A percentile compares a stretch with the other conserved stretches of the same genome.
Evolutionary conservation across 1,284 basidiomycete species (phyloP).

Genomic region (Sanghuangporus sanghuang): DNA sequence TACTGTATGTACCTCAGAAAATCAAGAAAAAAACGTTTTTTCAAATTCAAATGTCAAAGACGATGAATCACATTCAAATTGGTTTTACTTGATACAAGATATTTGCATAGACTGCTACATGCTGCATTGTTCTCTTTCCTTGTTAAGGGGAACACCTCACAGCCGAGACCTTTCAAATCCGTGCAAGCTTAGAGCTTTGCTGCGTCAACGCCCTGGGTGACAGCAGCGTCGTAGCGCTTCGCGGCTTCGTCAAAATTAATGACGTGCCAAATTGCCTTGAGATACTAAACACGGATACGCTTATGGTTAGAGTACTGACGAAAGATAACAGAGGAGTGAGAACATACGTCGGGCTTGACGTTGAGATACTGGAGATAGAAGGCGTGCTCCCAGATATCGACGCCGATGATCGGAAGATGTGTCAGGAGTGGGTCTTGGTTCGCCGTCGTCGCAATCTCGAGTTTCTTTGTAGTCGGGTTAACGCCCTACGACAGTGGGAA

Average conservation of each 20-base stretch:
- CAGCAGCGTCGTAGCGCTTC: slow-evolving; percentile 53
- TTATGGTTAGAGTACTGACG: not conserved
- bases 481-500: slow-evolving; percentile 42
- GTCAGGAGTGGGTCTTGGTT: slow-evolving; percentile 88
- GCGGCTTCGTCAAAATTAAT: slow-evolving; percentile 82
- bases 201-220: slow-evolving; percentile 10
- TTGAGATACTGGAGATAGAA: slow-evolving; percentile 79
- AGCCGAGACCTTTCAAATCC: not conserved
- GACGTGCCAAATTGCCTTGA: slow-evolving; percentile 77
- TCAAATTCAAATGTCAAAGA: not conserved
- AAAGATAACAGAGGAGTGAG: not conserved
- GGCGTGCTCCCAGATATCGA: slow-evolving; percentile 86
- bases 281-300: slow-evolving; percentile 43
- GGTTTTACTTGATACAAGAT: not conserved
- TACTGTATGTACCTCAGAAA: not conserved
- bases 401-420: slow-evolving; percentile 77
- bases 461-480: slow-evolving; percentile 55
- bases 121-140: not conserved
- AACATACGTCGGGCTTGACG: slow-evolving; percentile 61
- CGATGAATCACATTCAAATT: not conserved
- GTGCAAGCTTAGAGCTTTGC: slow-evolving; percentile 3
- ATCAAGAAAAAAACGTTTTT: not conserved
- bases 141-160: not conserved
- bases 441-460: slow-evolving; percentile 74
- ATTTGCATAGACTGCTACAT: not conserved